Conservation (phyloP, 192 early-diverging fungal genomes). For the Coemansia sp. region DNA sequence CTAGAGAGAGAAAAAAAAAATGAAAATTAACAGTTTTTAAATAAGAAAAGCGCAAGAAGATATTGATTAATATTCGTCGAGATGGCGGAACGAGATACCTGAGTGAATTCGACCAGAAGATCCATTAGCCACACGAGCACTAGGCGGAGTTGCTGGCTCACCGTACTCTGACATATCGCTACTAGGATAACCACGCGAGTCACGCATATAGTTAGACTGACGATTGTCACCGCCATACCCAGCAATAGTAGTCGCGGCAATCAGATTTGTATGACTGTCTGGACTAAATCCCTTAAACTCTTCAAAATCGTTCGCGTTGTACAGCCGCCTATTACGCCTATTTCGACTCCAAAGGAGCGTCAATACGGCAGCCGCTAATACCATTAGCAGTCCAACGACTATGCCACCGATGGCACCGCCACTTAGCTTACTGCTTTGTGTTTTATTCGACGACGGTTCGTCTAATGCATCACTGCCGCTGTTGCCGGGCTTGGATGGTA, state of each 20-base stretch:
- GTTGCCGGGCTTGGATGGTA: not conserved
- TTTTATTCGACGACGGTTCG: not conserved
- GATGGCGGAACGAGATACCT: slow-evolving; percentile 1
- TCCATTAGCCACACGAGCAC: slow-evolving; percentile 4
- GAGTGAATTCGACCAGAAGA: not conserved
- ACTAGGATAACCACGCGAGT: slow-evolving; percentile 5
- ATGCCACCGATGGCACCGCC: slow-evolving; percentile 36
- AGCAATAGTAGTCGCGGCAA: not conserved
- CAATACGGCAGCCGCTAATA: slow-evolving; percentile 2
- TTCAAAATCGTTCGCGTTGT: slow-evolving; percentile 28
- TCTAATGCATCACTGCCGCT: not conserved
- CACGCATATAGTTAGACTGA: not conserved
- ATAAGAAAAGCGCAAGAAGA: not conserved
- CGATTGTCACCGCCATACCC: slow-evolving; percentile 15
- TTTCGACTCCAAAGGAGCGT: slow-evolving; percentile 32
- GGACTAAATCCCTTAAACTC: slow-evolving; percentile 32
- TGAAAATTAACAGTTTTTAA: not conserved
- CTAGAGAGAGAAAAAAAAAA: not conserved
- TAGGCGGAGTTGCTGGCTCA: not conserved
- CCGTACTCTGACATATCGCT: slow-evolving; percentile 3
- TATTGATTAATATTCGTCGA: not conserved
- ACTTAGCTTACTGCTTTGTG: slow-evolving; percentile 14
- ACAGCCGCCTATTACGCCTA: slow-evolving; percentile 22
- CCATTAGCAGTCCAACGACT: not conserved
- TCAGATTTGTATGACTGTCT: slow-evolving; percentile 24